phyloP scores from a whole-genome alignment of 2,329 filamentous ascomycete genomes.

The Camillea tinctor region DNA sequence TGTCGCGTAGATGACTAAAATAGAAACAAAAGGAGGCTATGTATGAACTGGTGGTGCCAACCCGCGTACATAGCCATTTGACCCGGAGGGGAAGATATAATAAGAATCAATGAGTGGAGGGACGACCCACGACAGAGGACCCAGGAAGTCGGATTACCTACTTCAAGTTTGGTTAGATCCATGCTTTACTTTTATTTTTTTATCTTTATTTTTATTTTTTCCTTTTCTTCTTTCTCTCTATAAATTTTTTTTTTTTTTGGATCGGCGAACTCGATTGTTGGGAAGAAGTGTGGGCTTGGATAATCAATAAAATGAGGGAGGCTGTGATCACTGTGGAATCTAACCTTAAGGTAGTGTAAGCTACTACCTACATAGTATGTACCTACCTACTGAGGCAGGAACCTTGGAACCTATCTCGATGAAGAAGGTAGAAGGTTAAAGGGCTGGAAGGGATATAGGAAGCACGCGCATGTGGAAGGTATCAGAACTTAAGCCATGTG shows the following conservation, averaged over 20 bases:
- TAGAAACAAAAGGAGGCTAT: constrained; percentile 19
- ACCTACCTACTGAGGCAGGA: not conserved
- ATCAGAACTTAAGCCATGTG: not conserved
- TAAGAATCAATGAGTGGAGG: not conserved
- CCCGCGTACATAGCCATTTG: not conserved
- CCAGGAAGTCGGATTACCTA: not conserved
- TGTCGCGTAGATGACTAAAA: constrained; percentile 5
- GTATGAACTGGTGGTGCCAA: not conserved
- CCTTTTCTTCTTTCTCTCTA: too few relatives aligned
- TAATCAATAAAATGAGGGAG: not conserved
- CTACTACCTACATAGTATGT: not conserved
- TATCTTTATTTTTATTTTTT: too few relatives aligned
- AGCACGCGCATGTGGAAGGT: too few relatives aligned
- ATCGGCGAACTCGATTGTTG: not conserved
- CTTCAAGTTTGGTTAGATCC: not conserved
- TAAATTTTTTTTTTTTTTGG: not conserved
- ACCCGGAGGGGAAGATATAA: not conserved
- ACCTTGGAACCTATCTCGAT: too few relatives aligned
- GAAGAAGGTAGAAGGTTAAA: too few relatives aligned
- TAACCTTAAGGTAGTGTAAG: not conserved
- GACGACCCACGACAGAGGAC: not conserved
- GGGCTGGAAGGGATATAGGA: too few relatives aligned
- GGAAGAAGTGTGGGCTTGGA: not conserved
- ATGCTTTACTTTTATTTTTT: not conserved
- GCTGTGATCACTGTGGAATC: not conserved